phyloP scores from a whole-genome alignment of 2,329 filamentous ascomycete species.

The Cryoendolithus antarcticus region DNA sequence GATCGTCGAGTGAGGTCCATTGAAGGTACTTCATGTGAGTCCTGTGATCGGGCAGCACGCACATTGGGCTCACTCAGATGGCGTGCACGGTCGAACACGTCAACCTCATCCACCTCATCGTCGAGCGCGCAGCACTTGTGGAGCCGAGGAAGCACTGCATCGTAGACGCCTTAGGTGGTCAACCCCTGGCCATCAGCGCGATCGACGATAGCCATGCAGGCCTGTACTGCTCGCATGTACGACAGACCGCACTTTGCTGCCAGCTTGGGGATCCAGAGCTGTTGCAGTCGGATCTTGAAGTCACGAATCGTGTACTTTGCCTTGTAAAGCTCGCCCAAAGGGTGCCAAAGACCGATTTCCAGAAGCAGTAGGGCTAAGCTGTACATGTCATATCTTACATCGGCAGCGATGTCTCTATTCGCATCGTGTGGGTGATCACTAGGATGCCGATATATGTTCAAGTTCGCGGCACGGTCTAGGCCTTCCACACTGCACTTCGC shows the following conservation, averaged over 20 bases:
- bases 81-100: too few species aligned
- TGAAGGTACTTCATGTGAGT: too few species aligned
- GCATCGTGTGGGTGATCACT: constrained; percentile 27
- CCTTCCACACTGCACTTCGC: constrained; percentile 41
- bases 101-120: constrained; percentile 12
- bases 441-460: constrained; percentile 56
- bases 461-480: constrained; percentile 27
- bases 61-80: too few species aligned
- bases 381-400: constrained; percentile 49
- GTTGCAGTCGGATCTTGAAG: constrained; percentile 52
- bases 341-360: constrained; percentile 65
- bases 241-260: constrained; percentile 58
- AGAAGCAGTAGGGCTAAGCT: constrained; percentile 61
- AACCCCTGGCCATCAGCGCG: constrained; percentile 11
- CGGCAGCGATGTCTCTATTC: constrained; percentile 39
- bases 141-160: constrained; percentile 19
- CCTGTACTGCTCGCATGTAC: constrained; percentile 63
- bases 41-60: too few species aligned
- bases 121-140: constrained; percentile 25
- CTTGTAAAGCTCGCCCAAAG: constrained; percentile 47
- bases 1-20: too few species aligned
- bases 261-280: constrained; percentile 51
- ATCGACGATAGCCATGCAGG: constrained; percentile 60
- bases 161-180: constrained; percentile 17
- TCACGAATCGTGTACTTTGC: constrained; percentile 48